These are phyloP conservation scores for Neurospora sp. DNA, from an alignment of 495 filamentous ascomycete species.

Conservation along the genomic window DNA sequence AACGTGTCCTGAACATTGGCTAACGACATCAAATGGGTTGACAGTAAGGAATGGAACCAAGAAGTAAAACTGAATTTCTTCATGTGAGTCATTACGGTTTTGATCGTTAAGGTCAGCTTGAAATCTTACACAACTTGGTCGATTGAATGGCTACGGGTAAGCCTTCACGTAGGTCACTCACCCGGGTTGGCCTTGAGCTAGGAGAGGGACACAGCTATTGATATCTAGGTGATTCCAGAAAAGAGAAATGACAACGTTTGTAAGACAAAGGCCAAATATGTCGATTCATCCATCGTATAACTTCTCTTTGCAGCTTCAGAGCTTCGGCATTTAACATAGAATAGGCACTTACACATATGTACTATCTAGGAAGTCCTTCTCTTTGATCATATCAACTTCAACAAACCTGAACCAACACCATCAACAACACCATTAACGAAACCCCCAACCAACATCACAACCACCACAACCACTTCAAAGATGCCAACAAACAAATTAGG, in stretches of 20 bases:
- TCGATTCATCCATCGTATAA: constrained; percentile 22
- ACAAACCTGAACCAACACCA: constrained; percentile 45
- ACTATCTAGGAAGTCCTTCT: not conserved
- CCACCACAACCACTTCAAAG: not conserved
- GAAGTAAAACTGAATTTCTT: not conserved
- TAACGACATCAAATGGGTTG: not conserved
- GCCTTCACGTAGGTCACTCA: not conserved
- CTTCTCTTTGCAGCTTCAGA: too few relatives aligned
- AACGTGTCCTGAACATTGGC: not conserved
- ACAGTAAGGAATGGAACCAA: not conserved
- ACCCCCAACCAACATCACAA: constrained; percentile 3
- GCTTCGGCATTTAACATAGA: too few relatives aligned
- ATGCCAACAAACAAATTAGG: not conserved
- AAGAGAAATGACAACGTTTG: not conserved
- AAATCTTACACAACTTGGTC: not conserved
- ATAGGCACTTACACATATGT: too few relatives aligned
- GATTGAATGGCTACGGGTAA: not conserved
- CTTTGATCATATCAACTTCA: constrained; percentile 50
- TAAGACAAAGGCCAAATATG: not conserved
- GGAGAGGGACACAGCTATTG: not conserved
- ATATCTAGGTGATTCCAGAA: not conserved
- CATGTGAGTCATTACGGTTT: not conserved
- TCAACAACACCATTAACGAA: constrained; percentile 57
- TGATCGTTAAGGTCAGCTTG: not conserved
- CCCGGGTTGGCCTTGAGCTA: not conserved